phyloP scores from a whole-genome alignment of 164 flowering plant species.

The Echeveria elegans region DNA sequence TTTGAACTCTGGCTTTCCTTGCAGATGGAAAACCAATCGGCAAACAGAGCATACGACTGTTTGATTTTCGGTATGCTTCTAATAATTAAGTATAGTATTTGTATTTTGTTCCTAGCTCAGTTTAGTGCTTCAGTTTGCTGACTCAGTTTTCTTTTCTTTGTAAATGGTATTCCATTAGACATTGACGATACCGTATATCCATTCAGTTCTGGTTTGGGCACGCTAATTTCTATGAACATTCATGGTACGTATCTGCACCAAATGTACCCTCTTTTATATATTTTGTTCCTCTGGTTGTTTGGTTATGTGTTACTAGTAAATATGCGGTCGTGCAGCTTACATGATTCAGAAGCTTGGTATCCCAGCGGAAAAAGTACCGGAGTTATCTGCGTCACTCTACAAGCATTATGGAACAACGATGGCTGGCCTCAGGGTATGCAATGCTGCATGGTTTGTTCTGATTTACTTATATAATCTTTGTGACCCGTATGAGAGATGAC shows the following conservation, averaged over 20 bases:
- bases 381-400: background rate
- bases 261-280: background rate
- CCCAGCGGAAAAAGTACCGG: conserved; percentile 1
- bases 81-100: background rate
- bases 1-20: background rate
- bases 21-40: background rate
- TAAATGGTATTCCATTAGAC: background rate
- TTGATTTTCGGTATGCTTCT: background rate
- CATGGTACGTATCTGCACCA: background rate
- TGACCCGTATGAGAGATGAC: background rate
- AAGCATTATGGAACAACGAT: conserved; percentile 8
- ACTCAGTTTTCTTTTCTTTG: background rate
- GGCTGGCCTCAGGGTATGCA: conserved; percentile 81
- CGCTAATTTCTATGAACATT: background rate
- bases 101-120: background rate
- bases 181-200: conserved; percentile 6
- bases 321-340: background rate
- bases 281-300: background rate
- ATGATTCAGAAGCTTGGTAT: conserved; percentile 10
- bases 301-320: background rate
- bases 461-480: background rate
- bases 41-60: background rate
- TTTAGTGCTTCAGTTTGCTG: background rate
- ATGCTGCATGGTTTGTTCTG: background rate
- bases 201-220: conserved; percentile 5